phyloP scores from a whole-genome alignment of 768 basidiomycete species.

The Mycena chlorophos region DNA sequence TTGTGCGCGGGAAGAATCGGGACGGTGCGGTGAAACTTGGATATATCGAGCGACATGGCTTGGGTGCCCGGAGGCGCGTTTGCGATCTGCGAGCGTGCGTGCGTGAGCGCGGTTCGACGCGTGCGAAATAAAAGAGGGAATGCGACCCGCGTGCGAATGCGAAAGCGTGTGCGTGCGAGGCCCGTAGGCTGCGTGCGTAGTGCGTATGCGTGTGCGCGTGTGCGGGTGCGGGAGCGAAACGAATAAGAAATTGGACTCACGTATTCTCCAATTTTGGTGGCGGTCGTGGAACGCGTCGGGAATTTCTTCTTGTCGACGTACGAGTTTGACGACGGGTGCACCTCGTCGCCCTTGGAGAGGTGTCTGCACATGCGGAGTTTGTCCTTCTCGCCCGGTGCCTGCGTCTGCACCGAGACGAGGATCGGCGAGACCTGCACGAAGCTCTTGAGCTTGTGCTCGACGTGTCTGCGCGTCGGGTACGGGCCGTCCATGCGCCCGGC shows the following conservation, averaged over 20 bases:
- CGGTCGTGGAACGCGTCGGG: conserved; percentile 30
- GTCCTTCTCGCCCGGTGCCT: conserved; percentile 24
- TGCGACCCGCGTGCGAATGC: neutral
- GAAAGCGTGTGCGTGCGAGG: neutral
- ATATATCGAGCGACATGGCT: conserved; percentile 33
- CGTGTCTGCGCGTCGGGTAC: conserved; percentile 13
- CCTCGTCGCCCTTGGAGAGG: conserved; percentile 25
- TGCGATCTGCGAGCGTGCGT: conserved; percentile 26
- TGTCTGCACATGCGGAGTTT: conserved; percentile 30
- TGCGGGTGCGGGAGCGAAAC: neutral
- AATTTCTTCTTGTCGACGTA: conserved; percentile 27
- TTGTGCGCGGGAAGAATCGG: conserved; percentile 36
- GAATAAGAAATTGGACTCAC: conserved; percentile 19
- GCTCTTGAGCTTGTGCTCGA: conserved; percentile 26
- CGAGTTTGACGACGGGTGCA: conserved; percentile 24
- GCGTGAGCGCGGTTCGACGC: neutral
- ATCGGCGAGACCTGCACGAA: conserved; percentile 9
- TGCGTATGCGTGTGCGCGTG: neutral
- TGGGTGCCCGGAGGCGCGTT: conserved; percentile 31
- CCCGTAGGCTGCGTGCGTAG: neutral
- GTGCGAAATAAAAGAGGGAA: conserved; percentile 8
- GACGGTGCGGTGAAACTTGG: conserved; percentile 36
- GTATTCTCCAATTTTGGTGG: conserved; percentile 25
- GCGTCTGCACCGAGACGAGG: conserved; percentile 21
- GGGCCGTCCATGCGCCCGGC: conserved; percentile 30